Conservation (phyloP, 805 yeast species). For the Saccharomycopsis guyanensis region DNA sequence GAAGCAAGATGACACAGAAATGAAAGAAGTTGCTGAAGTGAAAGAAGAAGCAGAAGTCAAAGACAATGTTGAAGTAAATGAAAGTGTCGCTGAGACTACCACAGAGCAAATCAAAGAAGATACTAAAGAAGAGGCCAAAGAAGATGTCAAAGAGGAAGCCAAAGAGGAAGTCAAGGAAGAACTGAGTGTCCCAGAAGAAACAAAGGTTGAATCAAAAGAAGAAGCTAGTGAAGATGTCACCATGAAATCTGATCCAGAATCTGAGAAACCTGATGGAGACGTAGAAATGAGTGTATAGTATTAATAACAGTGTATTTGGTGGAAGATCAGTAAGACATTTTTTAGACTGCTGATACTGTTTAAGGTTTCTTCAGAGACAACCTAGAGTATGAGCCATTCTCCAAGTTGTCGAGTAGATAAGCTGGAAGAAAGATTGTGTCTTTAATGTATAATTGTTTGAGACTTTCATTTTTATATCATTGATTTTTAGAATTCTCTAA, state of each 20-base stretch:
- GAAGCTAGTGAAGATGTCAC: neutral
- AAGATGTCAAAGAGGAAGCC: neutral
- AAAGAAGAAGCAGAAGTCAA: neutral
- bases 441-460: too few relatives aligned
- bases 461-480: too few relatives aligned
- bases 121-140: slow-evolving; percentile 4
- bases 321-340: neutral
- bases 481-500: too few relatives aligned
- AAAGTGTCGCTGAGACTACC: too few relatives aligned
- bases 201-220: neutral
- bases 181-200: neutral
- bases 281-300: slow-evolving; percentile 9
- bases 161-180: neutral
- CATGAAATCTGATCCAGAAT: neutral
- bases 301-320: neutral
- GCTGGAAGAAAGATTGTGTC: too few relatives aligned
- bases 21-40: too few relatives aligned
- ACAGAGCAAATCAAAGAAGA: slow-evolving; percentile 31
- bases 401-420: too few relatives aligned
- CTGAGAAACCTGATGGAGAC: slow-evolving; percentile 8
- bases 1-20: too few relatives aligned
- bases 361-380: too few relatives aligned
- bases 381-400: too few relatives aligned
- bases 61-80: too few relatives aligned
- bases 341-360: too few relatives aligned